A percentile compares a stretch with the other conserved stretches of the same genome.
These are phyloP conservation scores for Nicotiana obtusifolia DNA, from an alignment of 257 asterid species.

Conservation along the genomic window DNA sequence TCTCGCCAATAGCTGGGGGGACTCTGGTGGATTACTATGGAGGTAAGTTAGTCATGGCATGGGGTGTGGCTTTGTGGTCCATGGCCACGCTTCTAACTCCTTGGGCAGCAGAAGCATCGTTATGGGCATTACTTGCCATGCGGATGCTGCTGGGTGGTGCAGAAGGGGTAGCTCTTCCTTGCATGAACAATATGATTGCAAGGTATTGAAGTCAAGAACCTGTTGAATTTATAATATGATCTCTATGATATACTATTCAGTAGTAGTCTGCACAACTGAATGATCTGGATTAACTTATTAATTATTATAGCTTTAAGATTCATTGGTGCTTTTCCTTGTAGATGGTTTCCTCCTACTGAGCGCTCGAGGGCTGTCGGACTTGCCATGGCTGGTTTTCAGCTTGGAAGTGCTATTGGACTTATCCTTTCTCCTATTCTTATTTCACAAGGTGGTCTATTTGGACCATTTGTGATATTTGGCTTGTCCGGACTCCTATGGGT, in stretches of 20 bases:
- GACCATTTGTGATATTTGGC: conserved; percentile 95
- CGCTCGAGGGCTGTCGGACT: conserved; percentile 98
- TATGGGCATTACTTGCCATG: conserved; percentile 57
- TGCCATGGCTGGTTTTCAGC: conserved; percentile 99
- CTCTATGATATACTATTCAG: background rate
- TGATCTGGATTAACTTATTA: background rate
- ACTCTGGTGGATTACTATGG: conserved; percentile 80
- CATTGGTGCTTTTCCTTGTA: conserved; percentile 20
- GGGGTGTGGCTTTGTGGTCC: conserved; percentile 99
- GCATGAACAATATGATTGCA: conserved; percentile 96
- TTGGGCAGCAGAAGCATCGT: conserved; percentile 82
- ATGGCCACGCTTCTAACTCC: conserved; percentile 94
- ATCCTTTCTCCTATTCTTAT: conserved; percentile 92
- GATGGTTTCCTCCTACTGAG: conserved; percentile 96
- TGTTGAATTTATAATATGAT: background rate
- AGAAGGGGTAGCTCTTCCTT: conserved; percentile 99
- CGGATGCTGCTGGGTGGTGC: conserved; percentile 92
- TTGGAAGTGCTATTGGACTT: conserved; percentile 98
- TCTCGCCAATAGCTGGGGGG: conserved; percentile 98
- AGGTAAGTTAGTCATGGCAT: conserved; percentile 94
- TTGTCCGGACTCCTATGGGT: conserved; percentile 89
- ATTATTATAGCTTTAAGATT: background rate
- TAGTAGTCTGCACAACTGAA: background rate
- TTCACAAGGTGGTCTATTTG: conserved; percentile 85
- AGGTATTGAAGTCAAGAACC: conserved; percentile 39